A percentile compares a stretch with the other conserved stretches of the same genome.
Evolutionary conservation across 2,329 filamentous ascomycete species (phyloP).

Genomic region (Coniochaeta prunicola): DNA sequence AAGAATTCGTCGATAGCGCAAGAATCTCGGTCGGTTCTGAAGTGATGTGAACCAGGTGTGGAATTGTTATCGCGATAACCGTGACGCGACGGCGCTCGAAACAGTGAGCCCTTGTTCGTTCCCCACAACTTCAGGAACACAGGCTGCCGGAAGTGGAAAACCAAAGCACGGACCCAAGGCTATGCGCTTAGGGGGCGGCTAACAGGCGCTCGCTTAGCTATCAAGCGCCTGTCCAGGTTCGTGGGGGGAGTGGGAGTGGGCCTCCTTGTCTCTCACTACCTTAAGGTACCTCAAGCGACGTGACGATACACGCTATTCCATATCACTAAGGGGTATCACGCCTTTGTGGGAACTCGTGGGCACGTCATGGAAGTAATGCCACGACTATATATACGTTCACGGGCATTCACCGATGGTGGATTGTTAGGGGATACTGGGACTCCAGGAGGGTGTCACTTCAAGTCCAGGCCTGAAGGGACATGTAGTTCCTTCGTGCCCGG

Average conservation of each 20-base stretch:
- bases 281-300: too few relatives aligned
- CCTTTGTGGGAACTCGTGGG: too few relatives aligned
- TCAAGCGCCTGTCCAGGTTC: neutral
- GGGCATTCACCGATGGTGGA: too few relatives aligned
- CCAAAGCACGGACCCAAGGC: neutral
- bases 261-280: too few relatives aligned
- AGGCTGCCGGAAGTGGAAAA: neutral
- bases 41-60: neutral
- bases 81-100: neutral
- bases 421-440: too few relatives aligned
- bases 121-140: neutral
- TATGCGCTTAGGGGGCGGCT: neutral
- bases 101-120: neutral
- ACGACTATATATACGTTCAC: too few relatives aligned
- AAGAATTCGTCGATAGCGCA: neutral
- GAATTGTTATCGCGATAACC: neutral
- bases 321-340: too few relatives aligned
- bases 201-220: neutral
- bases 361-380: too few relatives aligned
- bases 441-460: too few relatives aligned
- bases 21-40: neutral
- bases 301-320: too few relatives aligned
- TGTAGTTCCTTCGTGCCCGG: too few relatives aligned
- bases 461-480: too few relatives aligned
- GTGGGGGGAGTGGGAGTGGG: neutral